Base-by-base conservation (phyloP, 2,329 filamentous ascomycete genomes). In the Colletotrichum magnum region DNA sequence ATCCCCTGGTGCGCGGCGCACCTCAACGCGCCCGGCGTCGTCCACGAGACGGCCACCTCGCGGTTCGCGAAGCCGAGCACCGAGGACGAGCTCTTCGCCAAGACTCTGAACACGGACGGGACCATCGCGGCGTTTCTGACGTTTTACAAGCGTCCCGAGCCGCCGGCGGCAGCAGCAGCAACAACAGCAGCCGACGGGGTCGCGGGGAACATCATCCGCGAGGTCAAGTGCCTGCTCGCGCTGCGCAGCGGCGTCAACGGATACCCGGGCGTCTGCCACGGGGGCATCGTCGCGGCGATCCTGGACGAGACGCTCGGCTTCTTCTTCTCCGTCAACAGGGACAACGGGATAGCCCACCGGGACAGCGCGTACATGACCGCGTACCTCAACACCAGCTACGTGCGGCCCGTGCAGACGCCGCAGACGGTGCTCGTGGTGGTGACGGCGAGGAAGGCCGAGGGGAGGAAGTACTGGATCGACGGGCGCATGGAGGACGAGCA, bases 241-340 rank as follows among this genome's bases (percentile, higher is more conserved):
- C 73, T 82, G 7, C 77, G 79, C 5, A 72, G 77, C 4, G 79
- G 78, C 3, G 73, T 83, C 7, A 77, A 74, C 12, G 79, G 81
- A 3, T 79, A 75, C 53, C 71, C 76, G 1, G 72, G 72, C 24
- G 68, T 82, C 13, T 71, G 79, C 7, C 81, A 83, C 67, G 81
- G 81, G 5, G 81, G 81, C 24, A 72, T 83, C 65, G 75, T 77
- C 16, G 77, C 77, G 59, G 73, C 81, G 15, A 68, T 83, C 58
- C 69, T 80, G 32, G 81, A 83, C 56, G 81, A 83, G 76, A 73
- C 76, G 12, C 78, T 80, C 72, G 79, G 80, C 4, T 72, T 73
- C 3, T 64, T 83, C 24, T 75, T 79, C 39, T 79, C 80, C 51
- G 69, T 83, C 36, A 83, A 83, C 58, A 61, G 71, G 21, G 79